Evolutionary conservation across 2,329 filamentous ascomycete species (phyloP).

Genomic region (Raffaelea arxii): DNA sequence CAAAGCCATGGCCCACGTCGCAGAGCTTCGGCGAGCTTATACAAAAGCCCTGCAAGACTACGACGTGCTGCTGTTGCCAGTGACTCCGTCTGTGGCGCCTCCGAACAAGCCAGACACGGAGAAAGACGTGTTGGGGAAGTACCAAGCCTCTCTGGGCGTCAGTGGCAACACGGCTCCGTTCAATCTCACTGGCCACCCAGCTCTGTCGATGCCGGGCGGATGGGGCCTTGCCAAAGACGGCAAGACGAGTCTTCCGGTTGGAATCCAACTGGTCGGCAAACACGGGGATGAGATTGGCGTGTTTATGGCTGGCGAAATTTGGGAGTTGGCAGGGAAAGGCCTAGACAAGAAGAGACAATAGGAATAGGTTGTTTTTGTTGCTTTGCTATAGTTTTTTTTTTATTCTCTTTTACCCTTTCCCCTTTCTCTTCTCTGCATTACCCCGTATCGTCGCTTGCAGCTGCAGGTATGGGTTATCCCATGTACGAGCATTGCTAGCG

Average conservation of each 20-base stretch:
- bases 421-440: too few species aligned
- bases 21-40: conserved; percentile 36
- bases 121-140: conserved; percentile 27
- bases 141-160: conserved; percentile 32
- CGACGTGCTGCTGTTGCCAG: conserved; percentile 40
- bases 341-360: conserved; percentile 10
- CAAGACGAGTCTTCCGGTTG: conserved; percentile 18
- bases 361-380: background rate
- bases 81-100: conserved; percentile 33
- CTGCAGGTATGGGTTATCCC: too few species aligned
- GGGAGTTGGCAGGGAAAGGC: conserved; percentile 20
- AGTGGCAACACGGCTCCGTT: conserved; percentile 36
- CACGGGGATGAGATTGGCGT: conserved; percentile 18
- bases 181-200: conserved; percentile 41
- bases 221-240: conserved; percentile 16
- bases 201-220: conserved; percentile 34
- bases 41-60: conserved; percentile 29
- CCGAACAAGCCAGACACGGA: conserved; percentile 24
- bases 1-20: conserved; percentile 36
- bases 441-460: too few species aligned
- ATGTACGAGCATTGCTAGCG: too few species aligned
- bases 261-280: conserved; percentile 21
- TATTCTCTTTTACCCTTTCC: background rate
- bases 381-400: background rate
- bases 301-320: conserved; percentile 19